Evolutionary conservation across 208 protist genomes (phyloP), one percentile per base, ranked within the genome.

Genomic region (Crithidia bombi): DNA sequence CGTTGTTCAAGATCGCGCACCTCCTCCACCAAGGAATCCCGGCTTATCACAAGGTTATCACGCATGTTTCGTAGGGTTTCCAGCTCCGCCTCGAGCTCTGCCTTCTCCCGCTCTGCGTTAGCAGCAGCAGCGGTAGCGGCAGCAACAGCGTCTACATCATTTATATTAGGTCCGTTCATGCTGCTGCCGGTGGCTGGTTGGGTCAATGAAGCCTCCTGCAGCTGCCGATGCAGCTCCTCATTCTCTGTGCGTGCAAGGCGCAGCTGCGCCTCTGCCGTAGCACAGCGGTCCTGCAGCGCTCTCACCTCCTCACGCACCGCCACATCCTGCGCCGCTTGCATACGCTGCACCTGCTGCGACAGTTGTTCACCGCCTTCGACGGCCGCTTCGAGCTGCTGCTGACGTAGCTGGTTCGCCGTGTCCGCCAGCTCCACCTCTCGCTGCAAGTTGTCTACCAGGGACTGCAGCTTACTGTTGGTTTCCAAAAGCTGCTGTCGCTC

Each of bases 341-440:
- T 12, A 41, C 23, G 36, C 33, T 75, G 49, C 43, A 62, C 38
- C 43, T 65, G 26, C 43, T 52, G 33, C 2, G 54, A 61, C 4
- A 69, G 39, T 30, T 57, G 43, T 33, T 69, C 39, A 35, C 62
- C 62, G 0, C 43, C 33, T 2, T 9, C 58, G 26, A 66, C 3
- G 11, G 41, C 49, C 15, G 36, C 28, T n/a, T 72, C 67, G 2
- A 82, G 56, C 63, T 82, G 71, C 19, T 72, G 33, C 47, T 79
- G 72, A 4, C 65, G 69, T 30, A 77, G 46, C n/a, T 56, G 59
- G 32, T 65, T 73, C 2, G 70, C 65, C 32, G 39, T 23, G 2
- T 46, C 65, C n/a, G 69, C 66, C 26, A 77, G 65, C 32, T 73
- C 26, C 36, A 73, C 28, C 76, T 81, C 76, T 28, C 39, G 43